Percentiles rank a stretch among this genome's conserved stretches.
Conservation (phyloP, 495 filamentous ascomycete genomes). For the Lentithecium fluviatile region DNA sequence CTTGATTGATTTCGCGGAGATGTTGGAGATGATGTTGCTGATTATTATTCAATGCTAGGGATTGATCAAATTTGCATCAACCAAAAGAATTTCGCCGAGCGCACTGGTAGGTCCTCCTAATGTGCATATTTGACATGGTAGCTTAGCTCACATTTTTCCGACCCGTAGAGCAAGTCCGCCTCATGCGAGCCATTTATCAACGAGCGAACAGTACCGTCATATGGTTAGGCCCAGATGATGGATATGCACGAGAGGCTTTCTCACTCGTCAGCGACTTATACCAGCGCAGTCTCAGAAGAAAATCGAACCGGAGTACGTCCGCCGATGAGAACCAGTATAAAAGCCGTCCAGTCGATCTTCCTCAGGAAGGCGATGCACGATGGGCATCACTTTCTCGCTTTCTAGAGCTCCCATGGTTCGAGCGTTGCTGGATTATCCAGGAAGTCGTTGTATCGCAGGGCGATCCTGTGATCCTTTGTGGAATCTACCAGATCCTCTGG, state of each 20-base stretch:
- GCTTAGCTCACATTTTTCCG: no score
- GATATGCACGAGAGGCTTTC: no score
- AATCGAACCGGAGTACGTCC: no score
- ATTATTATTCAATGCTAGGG: no score
- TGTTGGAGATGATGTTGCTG: no score
- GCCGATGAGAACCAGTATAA: no score
- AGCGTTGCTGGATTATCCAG: slow-evolving; percentile 6
- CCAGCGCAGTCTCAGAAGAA: no score
- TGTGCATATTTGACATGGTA: no score
- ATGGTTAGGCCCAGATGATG: slow-evolving; percentile 32
- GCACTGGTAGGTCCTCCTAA: no score
- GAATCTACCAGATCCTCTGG: not conserved
- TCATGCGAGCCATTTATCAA: slow-evolving; percentile 37
- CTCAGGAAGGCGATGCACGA: not conserved
- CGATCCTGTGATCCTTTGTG: not conserved
- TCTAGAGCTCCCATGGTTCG: not conserved
- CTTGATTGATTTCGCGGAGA: no score
- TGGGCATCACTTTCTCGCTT: not conserved
- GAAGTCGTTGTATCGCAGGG: slow-evolving; percentile 1
- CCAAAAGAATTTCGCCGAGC: not conserved
- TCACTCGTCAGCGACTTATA: no score
- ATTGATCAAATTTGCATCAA: slow-evolving; percentile 16
- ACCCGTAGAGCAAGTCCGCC: slow-evolving; percentile 4
- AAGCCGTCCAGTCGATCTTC: no score
- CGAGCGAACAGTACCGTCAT: slow-evolving; percentile 20